Base-by-base conservation (phyloP, 768 basidiomycete species). In the Amanita pallidorosea region DNA sequence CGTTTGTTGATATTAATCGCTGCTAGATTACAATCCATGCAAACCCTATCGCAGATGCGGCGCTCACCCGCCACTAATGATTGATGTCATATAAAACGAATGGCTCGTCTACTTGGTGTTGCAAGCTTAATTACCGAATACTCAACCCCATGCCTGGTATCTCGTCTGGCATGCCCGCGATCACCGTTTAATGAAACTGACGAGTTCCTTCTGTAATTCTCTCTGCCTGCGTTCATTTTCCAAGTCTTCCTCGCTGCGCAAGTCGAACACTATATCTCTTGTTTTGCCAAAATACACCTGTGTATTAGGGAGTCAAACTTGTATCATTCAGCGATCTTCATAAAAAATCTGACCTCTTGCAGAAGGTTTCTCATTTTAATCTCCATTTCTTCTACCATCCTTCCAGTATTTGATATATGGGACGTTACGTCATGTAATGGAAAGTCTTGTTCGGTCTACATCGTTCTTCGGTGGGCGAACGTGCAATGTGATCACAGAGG, bases 361-460 rank as follows among this genome's bases (percentile, higher is more conserved):
- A 99, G 73, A 51, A 92, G 70, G 66, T 96, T 96, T 35, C 96
- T 79, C 91, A 98, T 93, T 72, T 98, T 98, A 65, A 94, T 91
- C 68, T 99, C 96, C 90, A 95, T 94, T 56, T 98, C 96, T 66
- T 99, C 96, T 55, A 99, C 84, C 83, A 97, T 86, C 57, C 77
- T 79, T 4, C 96, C 96, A n/a, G 85, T 84, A 66, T 98, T 98
- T 38, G 81, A 78, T 53, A 99, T 86, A 67, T 99, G 96, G 37
- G 88, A 85, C 18, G 83, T 77, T 37, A 76, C 63, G 57, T 88
- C 88, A 33, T 87, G 83, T 47, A 96, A 61, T 22, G 90, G 80
- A 67, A 77, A 85, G 63, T 95, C 94, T 65, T 88, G 83, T 63
- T 95, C 93, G 27, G 79, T 79, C 91, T 94, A 54, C 47, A 54